phyloP scores from a whole-genome alignment of 163 green algal species.

The Trebouxia gelatinosa region DNA sequence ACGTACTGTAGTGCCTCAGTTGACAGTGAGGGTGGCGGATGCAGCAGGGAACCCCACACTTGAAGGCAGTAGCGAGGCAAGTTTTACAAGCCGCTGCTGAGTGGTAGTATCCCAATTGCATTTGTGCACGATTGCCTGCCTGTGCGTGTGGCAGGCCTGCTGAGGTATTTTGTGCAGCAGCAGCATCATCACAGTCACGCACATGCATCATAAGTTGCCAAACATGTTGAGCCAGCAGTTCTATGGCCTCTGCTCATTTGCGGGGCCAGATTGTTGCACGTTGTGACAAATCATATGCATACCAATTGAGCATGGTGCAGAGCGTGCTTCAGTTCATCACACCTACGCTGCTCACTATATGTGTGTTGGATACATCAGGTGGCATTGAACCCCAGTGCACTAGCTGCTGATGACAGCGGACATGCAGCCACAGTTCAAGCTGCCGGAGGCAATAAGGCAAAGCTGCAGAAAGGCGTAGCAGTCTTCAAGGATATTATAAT shows the following conservation, averaged over 20 bases:
- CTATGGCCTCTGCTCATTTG: too few species aligned
- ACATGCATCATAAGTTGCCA: not conserved
- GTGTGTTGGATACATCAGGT: slow-evolving; percentile 47
- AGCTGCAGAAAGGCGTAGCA: slow-evolving; percentile 45
- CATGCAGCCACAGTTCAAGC: too few species aligned
- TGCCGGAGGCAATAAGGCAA: slow-evolving; percentile 59
- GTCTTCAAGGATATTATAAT: slow-evolving; percentile 61
- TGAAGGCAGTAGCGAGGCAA: not conserved
- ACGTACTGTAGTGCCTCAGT: slow-evolving; percentile 43
- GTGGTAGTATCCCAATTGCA: not conserved
- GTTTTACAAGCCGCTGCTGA: not conserved
- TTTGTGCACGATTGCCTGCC: not conserved
- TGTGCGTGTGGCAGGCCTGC: not conserved
- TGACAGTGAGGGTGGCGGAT: slow-evolving; percentile 56
- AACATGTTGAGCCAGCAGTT: too few species aligned
- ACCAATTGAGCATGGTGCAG: not conserved
- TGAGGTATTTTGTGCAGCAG: not conserved
- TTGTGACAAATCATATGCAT: not conserved
- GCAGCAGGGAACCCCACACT: slow-evolving; percentile 53
- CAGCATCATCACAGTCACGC: not conserved
- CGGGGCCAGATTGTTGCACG: too few species aligned
- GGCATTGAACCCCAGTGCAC: slow-evolving; percentile 48
- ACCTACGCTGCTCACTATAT: not conserved
- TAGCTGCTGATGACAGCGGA: slow-evolving; percentile 51
- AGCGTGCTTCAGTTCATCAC: not conserved